These are phyloP conservation scores for Monosporascus sp. DNA, from an alignment of 2,329 filamentous ascomycete genomes.

Conservation along the genomic window DNA sequence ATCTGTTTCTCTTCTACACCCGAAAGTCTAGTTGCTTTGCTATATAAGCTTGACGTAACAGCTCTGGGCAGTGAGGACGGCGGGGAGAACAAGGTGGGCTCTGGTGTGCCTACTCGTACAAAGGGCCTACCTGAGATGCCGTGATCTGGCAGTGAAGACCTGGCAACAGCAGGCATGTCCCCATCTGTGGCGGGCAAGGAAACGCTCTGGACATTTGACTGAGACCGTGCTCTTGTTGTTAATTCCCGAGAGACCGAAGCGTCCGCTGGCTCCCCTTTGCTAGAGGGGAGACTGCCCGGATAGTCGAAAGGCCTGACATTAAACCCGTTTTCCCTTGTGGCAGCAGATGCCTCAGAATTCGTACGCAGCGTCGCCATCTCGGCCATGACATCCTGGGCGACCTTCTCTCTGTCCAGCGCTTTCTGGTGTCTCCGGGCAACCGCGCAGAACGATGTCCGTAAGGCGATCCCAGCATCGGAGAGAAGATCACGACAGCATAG, in stretches of 20 bases:
- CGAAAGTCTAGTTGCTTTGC: conserved; percentile 3
- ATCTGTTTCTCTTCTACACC: conserved; percentile 15
- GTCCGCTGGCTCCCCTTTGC: conserved; percentile 1
- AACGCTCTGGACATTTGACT: conserved; percentile 3
- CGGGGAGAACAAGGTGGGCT: conserved; percentile 21
- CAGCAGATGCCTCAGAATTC: conserved; percentile 13
- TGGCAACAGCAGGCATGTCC: conserved; percentile 14
- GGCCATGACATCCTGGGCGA: conserved; percentile 42
- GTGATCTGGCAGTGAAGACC: conserved; percentile 33
- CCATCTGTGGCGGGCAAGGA: conserved; percentile 10
- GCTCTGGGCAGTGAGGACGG: conserved; percentile 21
- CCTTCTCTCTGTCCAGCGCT: conserved; percentile 36
- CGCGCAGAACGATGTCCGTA: conserved; percentile 46
- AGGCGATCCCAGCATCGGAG: conserved; percentile 41
- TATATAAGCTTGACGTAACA: conserved; percentile 8
- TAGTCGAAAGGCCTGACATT: conserved; percentile 11
- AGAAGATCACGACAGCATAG: conserved; percentile 46
- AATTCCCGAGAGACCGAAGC: conserved; percentile 7
- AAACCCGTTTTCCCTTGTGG: conserved; percentile 12
- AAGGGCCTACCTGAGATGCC: conserved; percentile 53
- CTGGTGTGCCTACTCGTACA: conserved; percentile 37
- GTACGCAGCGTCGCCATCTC: conserved; percentile 23
- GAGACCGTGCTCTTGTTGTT: conserved; percentile 12
- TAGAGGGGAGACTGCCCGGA: conserved; percentile 7
- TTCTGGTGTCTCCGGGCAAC: conserved; percentile 36